phyloP scores from a whole-genome alignment of 2,329 filamentous ascomycete species.

The Neocatenulostroma microsporum region DNA sequence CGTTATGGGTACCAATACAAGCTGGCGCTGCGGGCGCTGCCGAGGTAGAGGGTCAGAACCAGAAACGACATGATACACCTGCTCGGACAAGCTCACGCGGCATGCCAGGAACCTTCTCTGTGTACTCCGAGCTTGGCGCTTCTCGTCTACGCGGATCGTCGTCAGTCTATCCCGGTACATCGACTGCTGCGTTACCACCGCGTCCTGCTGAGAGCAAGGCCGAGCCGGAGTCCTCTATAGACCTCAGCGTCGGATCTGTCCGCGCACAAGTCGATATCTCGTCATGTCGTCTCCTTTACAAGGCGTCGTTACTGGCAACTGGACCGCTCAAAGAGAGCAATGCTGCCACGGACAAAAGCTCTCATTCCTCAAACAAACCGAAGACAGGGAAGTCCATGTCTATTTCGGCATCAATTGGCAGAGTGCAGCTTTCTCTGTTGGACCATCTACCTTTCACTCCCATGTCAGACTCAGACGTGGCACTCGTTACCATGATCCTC shows the following conservation, averaged over 20 bases:
- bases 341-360: too few relatives aligned
- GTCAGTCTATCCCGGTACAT: background rate
- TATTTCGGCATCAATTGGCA: too few relatives aligned
- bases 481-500: constrained; percentile 2
- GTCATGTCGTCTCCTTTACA: constrained; percentile 3
- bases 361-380: too few relatives aligned
- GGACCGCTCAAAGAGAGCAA: too few relatives aligned
- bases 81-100: constrained; percentile 4
- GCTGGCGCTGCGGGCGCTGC: background rate
- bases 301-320: too few relatives aligned
- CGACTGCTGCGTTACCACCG: constrained; percentile 1
- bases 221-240: too few relatives aligned
- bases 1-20: constrained; percentile 29
- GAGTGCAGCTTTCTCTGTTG: constrained; percentile 3
- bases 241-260: too few relatives aligned
- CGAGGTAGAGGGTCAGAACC: background rate
- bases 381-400: too few relatives aligned
- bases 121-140: constrained; percentile 38
- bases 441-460: constrained; percentile 4
- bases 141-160: constrained; percentile 19
- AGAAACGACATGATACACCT: background rate
- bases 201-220: too few relatives aligned
- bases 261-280: too few relatives aligned
- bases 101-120: constrained; percentile 43
- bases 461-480: constrained; percentile 1